phyloP scores from a whole-genome alignment of 148 eudicot genomes.

The Rhododendron griersonianum region DNA sequence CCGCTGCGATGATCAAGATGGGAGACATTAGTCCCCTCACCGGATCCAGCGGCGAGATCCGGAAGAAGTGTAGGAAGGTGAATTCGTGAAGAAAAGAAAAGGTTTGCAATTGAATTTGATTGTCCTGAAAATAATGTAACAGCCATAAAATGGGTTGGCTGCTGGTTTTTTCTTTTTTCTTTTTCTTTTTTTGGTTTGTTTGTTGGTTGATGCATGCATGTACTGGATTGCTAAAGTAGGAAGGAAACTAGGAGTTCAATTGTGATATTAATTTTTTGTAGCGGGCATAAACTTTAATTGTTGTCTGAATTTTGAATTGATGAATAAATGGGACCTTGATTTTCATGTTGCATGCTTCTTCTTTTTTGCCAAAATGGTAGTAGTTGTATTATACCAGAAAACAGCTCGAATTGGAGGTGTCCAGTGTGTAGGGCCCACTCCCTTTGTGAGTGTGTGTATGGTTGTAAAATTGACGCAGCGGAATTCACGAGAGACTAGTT shows the following conservation, averaged over 20 bases:
- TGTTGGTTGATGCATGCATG: not conserved
- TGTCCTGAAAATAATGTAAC: not conserved
- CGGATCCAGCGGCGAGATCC: conserved; percentile 12
- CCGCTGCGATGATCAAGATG: conserved; percentile 15
- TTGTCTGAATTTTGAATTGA: not conserved
- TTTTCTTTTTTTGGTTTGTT: not conserved
- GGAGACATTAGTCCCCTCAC: conserved; percentile 15
- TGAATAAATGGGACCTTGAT: not conserved
- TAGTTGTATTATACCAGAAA: no score
- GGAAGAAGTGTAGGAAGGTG: conserved; percentile 26
- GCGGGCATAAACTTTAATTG: not conserved
- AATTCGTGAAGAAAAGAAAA: conserved; percentile 18
- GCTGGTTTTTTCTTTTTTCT: not conserved
- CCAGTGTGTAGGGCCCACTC: no score
- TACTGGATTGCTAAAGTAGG: not conserved
- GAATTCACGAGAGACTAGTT: no score
- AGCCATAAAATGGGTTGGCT: not conserved
- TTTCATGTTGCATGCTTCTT: not conserved
- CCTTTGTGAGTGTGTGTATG: no score
- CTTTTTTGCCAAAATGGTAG: no score
- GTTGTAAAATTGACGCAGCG: no score
- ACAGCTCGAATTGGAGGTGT: no score
- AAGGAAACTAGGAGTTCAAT: not conserved
- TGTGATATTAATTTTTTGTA: not conserved
- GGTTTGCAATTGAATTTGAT: not conserved